Evolutionary conservation across 1,284 basidiomycete genomes (phyloP).

Genomic region (Moesziomyces antarcticus): DNA sequence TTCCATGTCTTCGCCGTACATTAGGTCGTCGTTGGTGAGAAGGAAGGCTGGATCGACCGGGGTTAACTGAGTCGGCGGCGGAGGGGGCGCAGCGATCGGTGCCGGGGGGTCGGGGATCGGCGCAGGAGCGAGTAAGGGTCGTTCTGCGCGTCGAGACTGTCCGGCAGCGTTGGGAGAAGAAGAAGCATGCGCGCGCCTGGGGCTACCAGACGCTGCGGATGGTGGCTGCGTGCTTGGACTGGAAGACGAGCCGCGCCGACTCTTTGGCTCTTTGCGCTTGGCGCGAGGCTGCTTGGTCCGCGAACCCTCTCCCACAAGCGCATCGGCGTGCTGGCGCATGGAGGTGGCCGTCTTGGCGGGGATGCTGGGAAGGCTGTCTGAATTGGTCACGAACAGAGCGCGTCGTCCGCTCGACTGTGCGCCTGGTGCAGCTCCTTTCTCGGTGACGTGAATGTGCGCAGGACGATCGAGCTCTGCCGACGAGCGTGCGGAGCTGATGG

Average conservation of each 20-base stretch:
- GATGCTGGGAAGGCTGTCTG: conserved; percentile 21
- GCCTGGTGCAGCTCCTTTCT: conserved; percentile 9
- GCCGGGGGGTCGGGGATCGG: conserved; percentile 3
- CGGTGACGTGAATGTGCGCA: conserved; percentile 5
- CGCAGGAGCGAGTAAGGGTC: conserved; percentile 1
- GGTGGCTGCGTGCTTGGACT: background rate
- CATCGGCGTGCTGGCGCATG: conserved; percentile 23
- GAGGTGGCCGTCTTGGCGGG: conserved; percentile 12
- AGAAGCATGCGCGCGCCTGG: background rate
- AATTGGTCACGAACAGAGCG: conserved; percentile 14
- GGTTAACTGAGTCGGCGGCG: conserved; percentile 4
- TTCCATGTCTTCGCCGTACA: conserved; percentile 46
- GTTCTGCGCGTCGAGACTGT: conserved; percentile 8
- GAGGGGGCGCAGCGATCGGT: background rate
- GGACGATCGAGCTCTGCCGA: conserved; percentile 5
- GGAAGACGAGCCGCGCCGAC: conserved; percentile 1
- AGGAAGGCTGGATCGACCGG: conserved; percentile 2
- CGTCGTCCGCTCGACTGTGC: conserved; percentile 8
- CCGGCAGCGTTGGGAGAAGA: conserved; percentile 1
- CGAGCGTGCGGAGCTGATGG: background rate
- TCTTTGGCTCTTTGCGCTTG: conserved; percentile 4
- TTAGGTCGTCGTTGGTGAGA: conserved; percentile 24
- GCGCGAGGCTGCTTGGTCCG: conserved; percentile 3
- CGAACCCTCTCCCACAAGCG: conserved; percentile 11
- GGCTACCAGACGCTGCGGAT: background rate